Evolutionary conservation across 2,329 filamentous ascomycete genomes (phyloP).

Genomic region (Colletotrichum truncatum): DNA sequence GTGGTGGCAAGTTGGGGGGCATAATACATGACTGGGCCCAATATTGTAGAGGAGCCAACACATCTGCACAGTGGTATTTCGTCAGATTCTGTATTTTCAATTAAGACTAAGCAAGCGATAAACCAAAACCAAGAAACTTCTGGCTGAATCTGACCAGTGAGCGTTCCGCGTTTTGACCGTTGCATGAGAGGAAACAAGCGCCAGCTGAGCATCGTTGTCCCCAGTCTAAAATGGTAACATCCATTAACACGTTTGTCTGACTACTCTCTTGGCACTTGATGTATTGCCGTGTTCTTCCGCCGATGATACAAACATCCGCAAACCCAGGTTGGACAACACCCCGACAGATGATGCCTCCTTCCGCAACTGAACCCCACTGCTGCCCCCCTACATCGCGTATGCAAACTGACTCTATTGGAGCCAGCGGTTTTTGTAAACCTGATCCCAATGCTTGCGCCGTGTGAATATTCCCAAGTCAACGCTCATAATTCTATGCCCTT

Average conservation of each 20-base stretch:
- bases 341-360: background rate
- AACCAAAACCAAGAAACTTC: conserved; percentile 5
- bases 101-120: conserved; percentile 4
- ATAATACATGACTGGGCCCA: background rate
- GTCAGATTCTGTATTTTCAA: conserved; percentile 12
- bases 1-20: background rate
- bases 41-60: background rate
- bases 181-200: conserved; percentile 13
- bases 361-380: background rate
- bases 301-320: background rate
- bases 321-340: background rate
- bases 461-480: conserved; percentile 20
- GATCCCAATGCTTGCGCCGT: conserved; percentile 27
- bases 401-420: conserved; percentile 3
- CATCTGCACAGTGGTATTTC: background rate
- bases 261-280: background rate
- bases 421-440: conserved; percentile 17
- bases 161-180: background rate
- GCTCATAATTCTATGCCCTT: conserved; percentile 26
- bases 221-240: background rate
- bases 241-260: background rate
- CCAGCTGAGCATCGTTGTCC: conserved; percentile 2
- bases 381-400: background rate
- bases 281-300: background rate
- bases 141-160: background rate